phyloP scores from a whole-genome alignment of 805 yeast genomes.

The Yamadazyma olivae region DNA sequence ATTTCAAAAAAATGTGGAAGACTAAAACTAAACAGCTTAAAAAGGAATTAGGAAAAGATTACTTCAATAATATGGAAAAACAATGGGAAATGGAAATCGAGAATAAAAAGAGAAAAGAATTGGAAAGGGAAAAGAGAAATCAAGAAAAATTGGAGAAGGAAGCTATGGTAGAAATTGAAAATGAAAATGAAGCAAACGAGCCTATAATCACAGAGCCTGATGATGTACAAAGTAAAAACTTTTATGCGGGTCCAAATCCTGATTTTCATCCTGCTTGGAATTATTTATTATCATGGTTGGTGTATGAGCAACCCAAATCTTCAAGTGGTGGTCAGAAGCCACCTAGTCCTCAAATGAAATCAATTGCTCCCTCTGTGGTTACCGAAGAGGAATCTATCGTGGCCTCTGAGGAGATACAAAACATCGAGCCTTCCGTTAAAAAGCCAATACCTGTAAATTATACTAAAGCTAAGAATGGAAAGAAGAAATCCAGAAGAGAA shows the following conservation, averaged over 20 bases:
- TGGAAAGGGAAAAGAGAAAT: conserved; percentile 2
- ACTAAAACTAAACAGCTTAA: conserved; percentile 20
- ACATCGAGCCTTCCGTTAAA: conserved; percentile 1
- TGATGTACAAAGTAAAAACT: conserved; percentile 1
- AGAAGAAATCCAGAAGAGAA: conserved; percentile 9
- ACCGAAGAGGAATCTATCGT: conserved; percentile 1
- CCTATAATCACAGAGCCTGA: conserved; percentile 7
- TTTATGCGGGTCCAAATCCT: conserved; percentile 16
- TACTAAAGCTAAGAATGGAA: not conserved
- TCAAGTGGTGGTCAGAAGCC: not conserved
- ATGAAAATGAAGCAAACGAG: not conserved
- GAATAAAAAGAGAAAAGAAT: conserved; percentile 8
- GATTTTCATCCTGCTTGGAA: conserved; percentile 38
- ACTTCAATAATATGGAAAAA: conserved; percentile 17
- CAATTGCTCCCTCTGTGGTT: not conserved
- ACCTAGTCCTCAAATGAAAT: not conserved
- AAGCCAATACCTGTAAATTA: not conserved
- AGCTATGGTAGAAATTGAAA: not conserved
- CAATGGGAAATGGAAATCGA: conserved; percentile 15
- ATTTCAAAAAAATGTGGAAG: conserved; percentile 15
- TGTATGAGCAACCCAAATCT: conserved; percentile 21
- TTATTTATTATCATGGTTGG: conserved; percentile 34
- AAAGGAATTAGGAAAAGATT: conserved; percentile 23
- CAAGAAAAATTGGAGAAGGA: conserved; percentile 2
- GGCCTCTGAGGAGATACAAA: conserved; percentile 2